These are phyloP conservation scores for Penicillium desertorum DNA, from an alignment of 495 filamentous ascomycete species.

Conservation along the genomic window DNA sequence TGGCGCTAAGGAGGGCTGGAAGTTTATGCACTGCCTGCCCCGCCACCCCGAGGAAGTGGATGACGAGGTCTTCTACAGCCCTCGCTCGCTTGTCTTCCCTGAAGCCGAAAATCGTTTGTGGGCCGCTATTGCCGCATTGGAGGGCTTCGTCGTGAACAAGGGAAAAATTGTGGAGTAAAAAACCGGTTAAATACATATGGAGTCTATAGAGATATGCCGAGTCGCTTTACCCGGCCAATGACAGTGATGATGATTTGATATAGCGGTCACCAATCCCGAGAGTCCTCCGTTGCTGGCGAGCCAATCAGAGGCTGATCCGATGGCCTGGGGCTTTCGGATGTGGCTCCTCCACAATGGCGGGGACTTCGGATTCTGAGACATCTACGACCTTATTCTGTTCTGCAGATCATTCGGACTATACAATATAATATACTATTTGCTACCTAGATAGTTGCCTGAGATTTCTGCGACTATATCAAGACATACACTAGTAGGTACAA, in stretches of 20 bases:
- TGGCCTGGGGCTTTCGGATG: constrained; percentile 19
- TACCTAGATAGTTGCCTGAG: background rate
- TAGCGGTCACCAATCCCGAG: background rate
- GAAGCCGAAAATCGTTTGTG: constrained; percentile 95
- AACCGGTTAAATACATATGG: background rate
- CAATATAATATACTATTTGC: background rate
- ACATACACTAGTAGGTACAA: background rate
- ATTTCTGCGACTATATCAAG: background rate
- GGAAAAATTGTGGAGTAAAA: constrained; percentile 61
- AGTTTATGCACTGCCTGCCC: constrained; percentile 99
- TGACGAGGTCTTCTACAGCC: constrained; percentile 89
- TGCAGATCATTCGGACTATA: background rate
- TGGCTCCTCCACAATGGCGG: background rate
- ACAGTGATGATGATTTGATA: constrained; percentile 14
- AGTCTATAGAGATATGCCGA: background rate
- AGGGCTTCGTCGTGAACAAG: constrained; percentile 89
- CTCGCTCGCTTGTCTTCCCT: constrained; percentile 78
- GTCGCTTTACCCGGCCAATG: constrained; percentile 9
- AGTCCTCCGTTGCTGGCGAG: background rate
- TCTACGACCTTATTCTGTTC: background rate
- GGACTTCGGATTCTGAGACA: background rate
- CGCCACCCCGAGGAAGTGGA: constrained; percentile 89
- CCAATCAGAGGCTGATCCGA: constrained; percentile 8
- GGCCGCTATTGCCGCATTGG: constrained; percentile 80
- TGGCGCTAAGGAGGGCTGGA: constrained; percentile 86